These are phyloP conservation scores for Neofusicoccum sp. DNA, from an alignment of 2,329 filamentous ascomycete species.

Conservation along the genomic window DNA sequence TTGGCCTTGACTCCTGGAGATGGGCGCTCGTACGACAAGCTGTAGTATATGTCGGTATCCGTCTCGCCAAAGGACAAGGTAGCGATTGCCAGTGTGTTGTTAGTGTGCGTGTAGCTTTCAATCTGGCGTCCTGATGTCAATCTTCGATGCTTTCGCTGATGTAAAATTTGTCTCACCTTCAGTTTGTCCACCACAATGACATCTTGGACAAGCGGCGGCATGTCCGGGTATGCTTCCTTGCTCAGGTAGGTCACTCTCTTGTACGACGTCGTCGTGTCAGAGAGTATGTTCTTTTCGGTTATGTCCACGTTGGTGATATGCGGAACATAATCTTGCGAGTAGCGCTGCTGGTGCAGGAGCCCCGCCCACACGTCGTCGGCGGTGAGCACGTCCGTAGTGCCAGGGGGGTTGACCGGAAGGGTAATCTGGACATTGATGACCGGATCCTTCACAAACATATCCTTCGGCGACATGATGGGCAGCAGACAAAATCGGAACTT, in stretches of 20 bases:
- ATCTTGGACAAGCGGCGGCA: background rate
- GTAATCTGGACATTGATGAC: background rate
- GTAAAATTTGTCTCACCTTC: background rate
- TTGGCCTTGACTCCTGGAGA: too few relatives aligned
- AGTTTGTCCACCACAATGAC: background rate
- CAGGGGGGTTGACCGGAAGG: background rate
- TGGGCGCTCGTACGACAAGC: background rate
- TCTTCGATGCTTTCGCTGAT: too few relatives aligned
- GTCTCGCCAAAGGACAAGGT: background rate
- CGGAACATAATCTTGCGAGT: background rate
- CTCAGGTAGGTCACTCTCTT: background rate
- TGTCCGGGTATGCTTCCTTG: background rate
- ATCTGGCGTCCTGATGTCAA: background rate
- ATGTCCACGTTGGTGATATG: background rate
- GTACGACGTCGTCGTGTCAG: background rate
- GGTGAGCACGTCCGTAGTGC: background rate
- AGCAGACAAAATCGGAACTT: too few relatives aligned
- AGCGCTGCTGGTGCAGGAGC: background rate
- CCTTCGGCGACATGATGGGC: background rate
- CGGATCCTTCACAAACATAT: background rate
- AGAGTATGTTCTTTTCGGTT: background rate
- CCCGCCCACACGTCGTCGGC: background rate
- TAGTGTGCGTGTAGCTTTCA: background rate
- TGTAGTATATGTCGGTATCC: background rate
- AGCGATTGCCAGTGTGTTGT: background rate